Conservation (phyloP, 202 grass and related monocot species). For the Musa balbisiana region DNA sequence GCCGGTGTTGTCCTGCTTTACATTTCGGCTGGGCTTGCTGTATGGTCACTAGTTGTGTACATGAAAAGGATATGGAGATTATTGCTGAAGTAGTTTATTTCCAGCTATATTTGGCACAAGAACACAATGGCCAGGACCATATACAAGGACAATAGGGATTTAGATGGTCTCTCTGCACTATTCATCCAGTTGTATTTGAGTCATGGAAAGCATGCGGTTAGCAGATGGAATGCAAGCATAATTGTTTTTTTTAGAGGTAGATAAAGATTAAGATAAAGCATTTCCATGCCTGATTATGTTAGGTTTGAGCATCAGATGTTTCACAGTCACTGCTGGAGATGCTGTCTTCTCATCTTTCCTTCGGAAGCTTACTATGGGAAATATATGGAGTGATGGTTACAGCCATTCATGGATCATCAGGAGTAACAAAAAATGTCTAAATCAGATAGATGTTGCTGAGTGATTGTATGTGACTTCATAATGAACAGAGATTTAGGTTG, state of each 20-base stretch:
- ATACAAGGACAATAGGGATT: no score
- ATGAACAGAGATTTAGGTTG: no score
- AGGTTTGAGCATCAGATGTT: neutral
- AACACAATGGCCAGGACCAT: neutral
- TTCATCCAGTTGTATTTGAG: neutral
- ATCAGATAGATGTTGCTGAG: neutral
- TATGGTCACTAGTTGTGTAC: constrained; percentile 89
- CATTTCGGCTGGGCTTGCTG: constrained; percentile 76
- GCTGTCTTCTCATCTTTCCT: no score
- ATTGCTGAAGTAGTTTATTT: constrained; percentile 50
- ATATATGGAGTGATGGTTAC: neutral
- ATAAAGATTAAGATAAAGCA: no score
- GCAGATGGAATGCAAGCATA: no score
- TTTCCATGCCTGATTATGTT: no score
- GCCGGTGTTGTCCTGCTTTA: constrained; percentile 72
- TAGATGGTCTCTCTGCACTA: neutral
- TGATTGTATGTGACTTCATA: neutral
- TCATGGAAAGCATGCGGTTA: no score
- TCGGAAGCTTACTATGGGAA: neutral
- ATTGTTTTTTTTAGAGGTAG: no score
- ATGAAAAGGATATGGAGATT: constrained; percentile 87
- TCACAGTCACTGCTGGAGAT: no score
- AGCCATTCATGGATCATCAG: neutral
- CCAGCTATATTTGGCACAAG: neutral
- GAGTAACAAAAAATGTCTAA: neutral